Conservation (phyloP, 345 rosid species). For the Syzygium oleosum region DNA sequence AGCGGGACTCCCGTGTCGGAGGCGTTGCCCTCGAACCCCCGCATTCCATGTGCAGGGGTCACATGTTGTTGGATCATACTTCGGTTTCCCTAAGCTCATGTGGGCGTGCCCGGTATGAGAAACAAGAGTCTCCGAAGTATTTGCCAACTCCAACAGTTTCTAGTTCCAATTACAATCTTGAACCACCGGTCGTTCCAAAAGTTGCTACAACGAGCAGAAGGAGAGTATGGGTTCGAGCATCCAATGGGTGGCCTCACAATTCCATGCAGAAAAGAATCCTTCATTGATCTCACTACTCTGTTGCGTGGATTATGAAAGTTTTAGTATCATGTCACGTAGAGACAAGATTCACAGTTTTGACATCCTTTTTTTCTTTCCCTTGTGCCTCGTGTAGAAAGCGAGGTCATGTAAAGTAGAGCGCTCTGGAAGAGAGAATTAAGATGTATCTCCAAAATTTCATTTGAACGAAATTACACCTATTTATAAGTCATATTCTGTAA, state of each 20-base stretch:
- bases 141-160: conserved; percentile 2
- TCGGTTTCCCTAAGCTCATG: no score
- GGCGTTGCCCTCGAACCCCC: no score
- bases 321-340: no score
- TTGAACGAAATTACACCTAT: neutral
- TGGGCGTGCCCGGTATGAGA: no score
- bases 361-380: neutral
- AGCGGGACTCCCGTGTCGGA: no score
- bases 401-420: neutral
- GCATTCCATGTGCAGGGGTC: no score
- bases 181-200: neutral
- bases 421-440: neutral
- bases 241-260: conserved; percentile 19
- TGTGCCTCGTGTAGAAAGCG: neutral
- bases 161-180: conserved; percentile 4
- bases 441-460: neutral
- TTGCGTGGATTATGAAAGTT: neutral
- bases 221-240: conserved; percentile 10
- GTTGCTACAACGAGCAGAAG: neutral
- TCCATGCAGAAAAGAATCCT: conserved; percentile 12
- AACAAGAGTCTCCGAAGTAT: no score
- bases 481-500: neutral
- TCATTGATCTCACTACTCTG: conserved; percentile 6
- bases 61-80: no score
- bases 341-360: neutral